These are phyloP conservation scores for Lipomyces anomalus DNA, from an alignment of 805 yeast species.

Conservation along the genomic window DNA sequence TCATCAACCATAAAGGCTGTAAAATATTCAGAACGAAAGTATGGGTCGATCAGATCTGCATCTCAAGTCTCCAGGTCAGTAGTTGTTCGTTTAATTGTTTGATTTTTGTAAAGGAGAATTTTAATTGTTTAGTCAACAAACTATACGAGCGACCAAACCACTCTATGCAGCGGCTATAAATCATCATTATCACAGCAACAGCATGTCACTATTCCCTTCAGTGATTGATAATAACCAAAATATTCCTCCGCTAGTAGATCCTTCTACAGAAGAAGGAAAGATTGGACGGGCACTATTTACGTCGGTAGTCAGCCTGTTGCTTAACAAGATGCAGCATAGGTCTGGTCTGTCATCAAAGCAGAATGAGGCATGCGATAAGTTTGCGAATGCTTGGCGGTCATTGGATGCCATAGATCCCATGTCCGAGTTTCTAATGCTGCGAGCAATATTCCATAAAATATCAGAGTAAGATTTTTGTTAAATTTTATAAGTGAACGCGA, in stretches of 20 bases:
- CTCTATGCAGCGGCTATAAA: too few species aligned
- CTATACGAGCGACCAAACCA: too few species aligned
- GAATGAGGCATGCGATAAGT: slow-evolving; percentile 10
- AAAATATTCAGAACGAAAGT: too few species aligned
- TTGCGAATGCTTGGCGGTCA: slow-evolving; percentile 17
- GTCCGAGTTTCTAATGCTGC: slow-evolving; percentile 8
- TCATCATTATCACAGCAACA: too few species aligned
- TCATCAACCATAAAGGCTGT: too few species aligned
- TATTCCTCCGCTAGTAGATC: slow-evolving; percentile 4
- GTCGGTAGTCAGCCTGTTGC: not conserved
- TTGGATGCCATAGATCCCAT: slow-evolving; percentile 22
- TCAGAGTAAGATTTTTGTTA: slow-evolving; percentile 2
- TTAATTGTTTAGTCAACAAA: too few species aligned
- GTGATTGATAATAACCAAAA: slow-evolving; percentile 9
- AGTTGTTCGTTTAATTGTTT: too few species aligned
- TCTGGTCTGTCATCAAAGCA: slow-evolving; percentile 2
- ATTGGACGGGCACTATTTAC: not conserved
- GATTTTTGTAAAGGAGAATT: too few species aligned
- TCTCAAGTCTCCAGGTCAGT: too few species aligned
- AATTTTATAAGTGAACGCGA: too few species aligned
- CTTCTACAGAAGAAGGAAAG: not conserved
- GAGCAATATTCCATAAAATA: slow-evolving; percentile 6
- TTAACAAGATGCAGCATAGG: slow-evolving; percentile 3
- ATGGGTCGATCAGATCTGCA: too few species aligned
- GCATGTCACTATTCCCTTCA: not conserved